phyloP scores from a whole-genome alignment of 2,329 filamentous ascomycete genomes.

The Pezicula radicicola region DNA sequence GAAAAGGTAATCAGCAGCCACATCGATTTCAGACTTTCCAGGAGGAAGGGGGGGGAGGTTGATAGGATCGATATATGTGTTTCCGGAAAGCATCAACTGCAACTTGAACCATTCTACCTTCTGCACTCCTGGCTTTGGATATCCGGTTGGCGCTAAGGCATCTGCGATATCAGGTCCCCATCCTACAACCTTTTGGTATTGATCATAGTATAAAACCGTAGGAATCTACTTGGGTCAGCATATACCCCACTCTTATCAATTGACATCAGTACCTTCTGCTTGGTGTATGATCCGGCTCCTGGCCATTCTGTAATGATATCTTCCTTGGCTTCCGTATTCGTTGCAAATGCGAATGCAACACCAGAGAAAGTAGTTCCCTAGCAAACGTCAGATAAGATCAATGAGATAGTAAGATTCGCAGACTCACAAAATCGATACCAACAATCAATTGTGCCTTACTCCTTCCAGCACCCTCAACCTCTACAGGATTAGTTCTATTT shows the following conservation, averaged over 20 bases:
- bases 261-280: slow-evolving; percentile 76
- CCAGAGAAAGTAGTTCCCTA: slow-evolving; percentile 97
- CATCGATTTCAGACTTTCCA: slow-evolving; percentile 98
- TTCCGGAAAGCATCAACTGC: slow-evolving; percentile 96
- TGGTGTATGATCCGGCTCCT: slow-evolving; percentile 93
- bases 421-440: slow-evolving; percentile 92
- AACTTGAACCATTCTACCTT: slow-evolving; percentile 99
- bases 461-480: slow-evolving; percentile 83
- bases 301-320: slow-evolving; percentile 99
- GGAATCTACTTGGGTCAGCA: slow-evolving; percentile 66
- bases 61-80: slow-evolving; percentile 98
- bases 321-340: slow-evolving; percentile 95
- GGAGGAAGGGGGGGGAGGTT: slow-evolving; percentile 96
- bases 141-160: slow-evolving; percentile 91
- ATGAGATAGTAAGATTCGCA: slow-evolving; percentile 18
- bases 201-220: slow-evolving; percentile 98
- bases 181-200: slow-evolving; percentile 99
- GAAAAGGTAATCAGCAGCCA: slow-evolving; percentile 98
- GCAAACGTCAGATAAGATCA: slow-evolving; percentile 9
- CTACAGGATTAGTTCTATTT: slow-evolving; percentile 48
- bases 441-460: slow-evolving; percentile 98
- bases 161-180: slow-evolving; percentile 99
- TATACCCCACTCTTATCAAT: neutral
- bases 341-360: slow-evolving; percentile 89
- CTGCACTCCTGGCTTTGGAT: slow-evolving; percentile 95